Conservation (phyloP, 768 basidiomycete genomes). For the Tephrocybe sp. region DNA sequence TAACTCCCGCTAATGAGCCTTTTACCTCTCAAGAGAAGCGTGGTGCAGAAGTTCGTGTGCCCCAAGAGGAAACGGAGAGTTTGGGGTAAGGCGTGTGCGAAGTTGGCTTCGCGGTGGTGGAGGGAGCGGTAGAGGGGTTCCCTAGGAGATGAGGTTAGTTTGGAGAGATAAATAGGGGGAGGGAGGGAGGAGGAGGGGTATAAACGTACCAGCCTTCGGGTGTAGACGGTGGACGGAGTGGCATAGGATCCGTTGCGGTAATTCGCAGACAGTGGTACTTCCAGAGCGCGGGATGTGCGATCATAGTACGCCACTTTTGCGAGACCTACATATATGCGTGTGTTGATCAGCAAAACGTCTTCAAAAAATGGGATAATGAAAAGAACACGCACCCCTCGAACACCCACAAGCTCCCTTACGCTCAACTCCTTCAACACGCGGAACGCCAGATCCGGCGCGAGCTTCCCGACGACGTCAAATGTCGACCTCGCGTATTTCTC, state of each 20-base stretch:
- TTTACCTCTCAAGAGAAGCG: slow-evolving; percentile 72
- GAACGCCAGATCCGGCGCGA: slow-evolving; percentile 64
- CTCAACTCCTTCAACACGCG: slow-evolving; percentile 54
- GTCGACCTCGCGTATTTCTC: slow-evolving; percentile 82
- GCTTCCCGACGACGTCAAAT: slow-evolving; percentile 75
- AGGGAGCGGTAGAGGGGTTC: slow-evolving; percentile 72
- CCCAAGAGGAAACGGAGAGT: slow-evolving; percentile 74
- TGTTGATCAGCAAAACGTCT: slow-evolving; percentile 40
- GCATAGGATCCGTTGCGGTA: slow-evolving; percentile 69
- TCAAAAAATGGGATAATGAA: slow-evolving; percentile 6
- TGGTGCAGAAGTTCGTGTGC: slow-evolving; percentile 88
- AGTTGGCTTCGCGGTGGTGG: slow-evolving; percentile 85
- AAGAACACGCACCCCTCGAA: slow-evolving; percentile 45
- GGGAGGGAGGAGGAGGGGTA: not conserved
- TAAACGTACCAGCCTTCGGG: slow-evolving; percentile 70
- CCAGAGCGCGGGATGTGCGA: slow-evolving; percentile 74
- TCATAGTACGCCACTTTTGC: slow-evolving; percentile 40
- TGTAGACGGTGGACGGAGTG: slow-evolving; percentile 54
- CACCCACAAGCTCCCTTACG: slow-evolving; percentile 58
- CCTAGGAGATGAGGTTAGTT: slow-evolving; percentile 23
- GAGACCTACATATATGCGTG: slow-evolving; percentile 37
- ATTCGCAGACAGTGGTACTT: slow-evolving; percentile 70
- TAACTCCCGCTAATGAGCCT: slow-evolving; percentile 87
- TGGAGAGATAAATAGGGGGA: not conserved
- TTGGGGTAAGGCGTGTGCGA: slow-evolving; percentile 73